A percentile compares a stretch with the other conserved stretches of the same genome.
These are phyloP conservation scores for Leccinum variabile DNA, from an alignment of 1,284 basidiomycete species.

Conservation along the genomic window DNA sequence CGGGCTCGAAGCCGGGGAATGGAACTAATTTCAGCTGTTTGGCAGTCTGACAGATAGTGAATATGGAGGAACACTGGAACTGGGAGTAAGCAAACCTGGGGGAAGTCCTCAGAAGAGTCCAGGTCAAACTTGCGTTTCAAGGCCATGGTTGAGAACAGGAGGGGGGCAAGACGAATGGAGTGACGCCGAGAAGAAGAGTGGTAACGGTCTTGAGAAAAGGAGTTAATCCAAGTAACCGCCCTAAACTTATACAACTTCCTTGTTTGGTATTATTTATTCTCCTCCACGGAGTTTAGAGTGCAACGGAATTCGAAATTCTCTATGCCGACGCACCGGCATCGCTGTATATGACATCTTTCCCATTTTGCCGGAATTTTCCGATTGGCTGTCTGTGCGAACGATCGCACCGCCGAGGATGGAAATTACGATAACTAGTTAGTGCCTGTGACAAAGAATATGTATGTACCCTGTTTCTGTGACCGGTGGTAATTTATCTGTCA, in stretches of 20 bases:
- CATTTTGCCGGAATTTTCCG: slow-evolving; percentile 24
- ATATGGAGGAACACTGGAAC: slow-evolving; percentile 20
- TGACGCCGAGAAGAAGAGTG: slow-evolving; percentile 11
- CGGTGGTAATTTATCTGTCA: slow-evolving; percentile 15
- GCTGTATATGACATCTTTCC: slow-evolving; percentile 6
- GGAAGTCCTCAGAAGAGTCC: slow-evolving; percentile 53
- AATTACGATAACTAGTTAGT: slow-evolving; percentile 10
- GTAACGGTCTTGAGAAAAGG: slow-evolving; percentile 31
- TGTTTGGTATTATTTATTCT: slow-evolving; percentile 34
- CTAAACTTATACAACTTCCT: slow-evolving; percentile 32
- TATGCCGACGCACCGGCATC: slow-evolving; percentile 21
- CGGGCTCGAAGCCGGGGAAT: slow-evolving; percentile 61
- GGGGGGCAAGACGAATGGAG: slow-evolving; percentile 23
- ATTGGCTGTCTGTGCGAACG: slow-evolving; percentile 26
- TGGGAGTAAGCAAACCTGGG: slow-evolving; percentile 39
- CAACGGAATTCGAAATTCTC: slow-evolving; percentile 20
- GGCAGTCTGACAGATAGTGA: slow-evolving; percentile 41
- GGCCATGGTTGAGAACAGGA: slow-evolving; percentile 47
- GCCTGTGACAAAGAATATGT: slow-evolving; percentile 16
- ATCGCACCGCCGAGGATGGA: slow-evolving; percentile 8
- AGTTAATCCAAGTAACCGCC: slow-evolving; percentile 24
- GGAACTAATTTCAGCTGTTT: slow-evolving; percentile 74
- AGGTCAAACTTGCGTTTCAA: slow-evolving; percentile 72
- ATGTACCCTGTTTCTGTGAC: slow-evolving; percentile 19
- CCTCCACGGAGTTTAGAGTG: slow-evolving; percentile 24